These are phyloP conservation scores for Neonectria ditissima DNA, from an alignment of 2,329 filamentous ascomycete genomes.

Conservation along the genomic window DNA sequence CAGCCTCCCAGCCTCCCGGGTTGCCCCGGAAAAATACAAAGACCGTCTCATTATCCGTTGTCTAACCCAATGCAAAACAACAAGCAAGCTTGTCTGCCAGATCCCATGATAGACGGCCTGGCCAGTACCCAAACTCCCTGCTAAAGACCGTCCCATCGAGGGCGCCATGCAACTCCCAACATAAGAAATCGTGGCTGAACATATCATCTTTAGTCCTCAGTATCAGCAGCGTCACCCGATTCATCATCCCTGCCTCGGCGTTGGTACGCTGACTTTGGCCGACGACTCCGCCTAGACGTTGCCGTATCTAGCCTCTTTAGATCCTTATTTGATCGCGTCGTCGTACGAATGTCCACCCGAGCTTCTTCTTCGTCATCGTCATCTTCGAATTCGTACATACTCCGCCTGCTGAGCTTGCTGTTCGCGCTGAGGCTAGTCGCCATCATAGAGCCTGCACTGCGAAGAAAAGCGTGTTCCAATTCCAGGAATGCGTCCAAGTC, in stretches of 20 bases:
- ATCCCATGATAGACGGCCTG: background rate
- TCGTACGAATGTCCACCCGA: constrained; percentile 39
- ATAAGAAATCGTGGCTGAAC: constrained; percentile 5
- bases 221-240: constrained; percentile 36
- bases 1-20: background rate
- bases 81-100: background rate
- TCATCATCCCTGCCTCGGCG: constrained; percentile 23
- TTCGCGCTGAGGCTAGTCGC: constrained; percentile 35
- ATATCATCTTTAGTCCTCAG: constrained; percentile 32
- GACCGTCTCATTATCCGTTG: background rate
- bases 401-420: constrained; percentile 28
- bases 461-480: constrained; percentile 23
- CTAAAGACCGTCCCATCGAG: constrained; percentile 14
- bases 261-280: constrained; percentile 10
- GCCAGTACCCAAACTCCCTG: constrained; percentile 20
- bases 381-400: constrained; percentile 39
- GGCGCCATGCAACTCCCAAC: constrained; percentile 10
- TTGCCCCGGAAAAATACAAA: constrained; percentile 7
- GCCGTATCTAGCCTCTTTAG: constrained; percentile 29
- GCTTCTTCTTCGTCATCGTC: constrained; percentile 41
- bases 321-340: constrained; percentile 37
- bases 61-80: background rate
- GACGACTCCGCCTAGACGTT: constrained; percentile 12
- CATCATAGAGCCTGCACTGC: constrained; percentile 31
- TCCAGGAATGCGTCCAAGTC: constrained; percentile 39